These are phyloP conservation scores for Aspergillus brunneoviolaceus DNA, from an alignment of 2,329 filamentous ascomycete species.

Conservation along the genomic window DNA sequence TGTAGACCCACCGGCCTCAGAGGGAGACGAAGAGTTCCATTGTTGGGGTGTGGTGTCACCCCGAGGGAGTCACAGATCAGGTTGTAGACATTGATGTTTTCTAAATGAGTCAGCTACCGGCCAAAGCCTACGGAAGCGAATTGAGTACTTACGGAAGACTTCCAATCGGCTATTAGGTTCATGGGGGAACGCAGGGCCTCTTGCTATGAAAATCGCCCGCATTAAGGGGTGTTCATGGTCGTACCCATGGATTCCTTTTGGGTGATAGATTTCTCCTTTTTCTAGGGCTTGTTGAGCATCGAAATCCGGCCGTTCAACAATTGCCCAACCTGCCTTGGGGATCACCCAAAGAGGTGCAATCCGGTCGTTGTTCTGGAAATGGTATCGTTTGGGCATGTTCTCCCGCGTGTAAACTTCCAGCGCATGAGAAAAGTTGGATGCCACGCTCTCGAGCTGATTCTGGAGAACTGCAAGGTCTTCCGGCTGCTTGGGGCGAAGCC, in stretches of 20 bases:
- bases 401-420: constrained; percentile 84
- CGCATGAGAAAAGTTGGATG: constrained; percentile 57
- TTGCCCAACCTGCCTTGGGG: constrained; percentile 87
- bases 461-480: constrained; percentile 68
- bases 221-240: constrained; percentile 93
- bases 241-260: constrained; percentile 86
- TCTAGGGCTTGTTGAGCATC: constrained; percentile 66
- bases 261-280: constrained; percentile 69
- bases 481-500: constrained; percentile 74
- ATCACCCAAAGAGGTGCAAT: constrained; percentile 96
- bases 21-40: constrained; percentile 70
- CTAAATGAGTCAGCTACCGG: constrained; percentile 44
- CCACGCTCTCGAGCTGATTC: constrained; percentile 55
- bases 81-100: constrained; percentile 95
- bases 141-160: constrained; percentile 69
- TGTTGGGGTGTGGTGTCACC: constrained; percentile 73
- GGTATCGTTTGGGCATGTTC: constrained; percentile 89
- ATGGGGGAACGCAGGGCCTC: constrained; percentile 90
- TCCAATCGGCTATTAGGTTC: constrained; percentile 75
- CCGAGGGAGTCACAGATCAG: constrained; percentile 86
- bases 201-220: constrained; percentile 90
- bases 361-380: constrained; percentile 82
- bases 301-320: constrained; percentile 78
- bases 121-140: not conserved
- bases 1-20: constrained; percentile 46